Percentiles rank a stretch among this genome's conserved stretches.
Evolutionary conservation across 2,329 filamentous ascomycete species (phyloP).

Genomic region (Celoporthe dispersa): DNA sequence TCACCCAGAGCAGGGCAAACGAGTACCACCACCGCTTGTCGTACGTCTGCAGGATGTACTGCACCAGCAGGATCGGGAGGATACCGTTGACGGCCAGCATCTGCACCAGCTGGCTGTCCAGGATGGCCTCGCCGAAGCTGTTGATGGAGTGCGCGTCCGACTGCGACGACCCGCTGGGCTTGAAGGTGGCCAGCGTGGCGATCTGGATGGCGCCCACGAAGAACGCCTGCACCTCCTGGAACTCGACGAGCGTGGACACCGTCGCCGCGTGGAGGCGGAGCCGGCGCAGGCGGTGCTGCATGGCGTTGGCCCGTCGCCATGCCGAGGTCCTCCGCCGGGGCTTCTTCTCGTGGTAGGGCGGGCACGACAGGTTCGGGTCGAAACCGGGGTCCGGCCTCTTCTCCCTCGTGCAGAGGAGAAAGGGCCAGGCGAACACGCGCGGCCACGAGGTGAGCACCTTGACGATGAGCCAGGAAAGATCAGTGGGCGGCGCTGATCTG

Average conservation of each 20-base stretch:
- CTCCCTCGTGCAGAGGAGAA: neutral
- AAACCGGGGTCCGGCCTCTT: neutral
- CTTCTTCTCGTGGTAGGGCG: neutral
- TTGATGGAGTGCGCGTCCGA: conserved; percentile 9
- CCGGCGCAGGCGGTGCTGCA: conserved; percentile 9
- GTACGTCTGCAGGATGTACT: conserved; percentile 13
- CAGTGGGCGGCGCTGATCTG: conserved; percentile 10
- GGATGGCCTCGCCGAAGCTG: conserved; percentile 16
- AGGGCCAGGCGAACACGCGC: conserved; percentile 10
- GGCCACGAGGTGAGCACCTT: conserved; percentile 8
- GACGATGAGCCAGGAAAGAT: conserved; percentile 17
- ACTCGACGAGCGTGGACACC: conserved; percentile 10
- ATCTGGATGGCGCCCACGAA: conserved; percentile 15
- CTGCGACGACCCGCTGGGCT: neutral
- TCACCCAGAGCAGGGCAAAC: conserved; percentile 19
- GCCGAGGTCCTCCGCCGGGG: neutral
- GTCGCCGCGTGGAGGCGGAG: conserved; percentile 8
- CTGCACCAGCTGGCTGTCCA: conserved; percentile 18
- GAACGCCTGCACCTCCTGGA: conserved; percentile 20
- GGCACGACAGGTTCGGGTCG: conserved; percentile 10
- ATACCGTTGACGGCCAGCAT: conserved; percentile 17
- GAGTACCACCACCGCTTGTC: conserved; percentile 15
- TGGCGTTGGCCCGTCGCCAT: conserved; percentile 7
- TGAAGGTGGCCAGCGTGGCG: conserved; percentile 14
- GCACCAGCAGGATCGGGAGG: conserved; percentile 7